Evolutionary conservation across 192 early-diverging fungal species (phyloP).

Genomic region (Gonapodya prolifera): DNA sequence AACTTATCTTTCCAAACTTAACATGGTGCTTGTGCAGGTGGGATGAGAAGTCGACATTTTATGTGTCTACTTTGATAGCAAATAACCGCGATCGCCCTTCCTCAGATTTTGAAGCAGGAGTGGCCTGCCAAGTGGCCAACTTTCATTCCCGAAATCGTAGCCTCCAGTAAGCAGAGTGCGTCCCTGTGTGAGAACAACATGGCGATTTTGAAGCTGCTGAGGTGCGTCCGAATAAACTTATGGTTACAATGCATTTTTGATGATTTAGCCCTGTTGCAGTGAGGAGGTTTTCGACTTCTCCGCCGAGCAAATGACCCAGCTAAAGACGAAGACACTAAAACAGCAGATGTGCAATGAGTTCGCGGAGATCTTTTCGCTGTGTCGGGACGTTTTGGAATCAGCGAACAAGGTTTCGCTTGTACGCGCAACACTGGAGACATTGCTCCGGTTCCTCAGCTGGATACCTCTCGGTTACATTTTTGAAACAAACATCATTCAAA

Average conservation of each 20-base stretch:
- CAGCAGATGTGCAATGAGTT: conserved; percentile 92
- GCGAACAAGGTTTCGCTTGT: conserved; percentile 84
- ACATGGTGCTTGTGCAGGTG: conserved; percentile 94
- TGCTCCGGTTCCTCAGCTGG: conserved; percentile 96
- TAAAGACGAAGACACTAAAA: conserved; percentile 87
- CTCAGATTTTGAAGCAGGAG: conserved; percentile 94
- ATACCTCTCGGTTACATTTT: conserved; percentile 97
- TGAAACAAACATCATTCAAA: conserved; percentile 81
- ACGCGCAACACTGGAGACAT: conserved; percentile 79
- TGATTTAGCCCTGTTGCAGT: conserved; percentile 32
- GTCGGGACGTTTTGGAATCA: conserved; percentile 84
- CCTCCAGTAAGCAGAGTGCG: conserved; percentile 82
- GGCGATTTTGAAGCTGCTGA: conserved; percentile 93
- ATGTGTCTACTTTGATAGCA: background rate
- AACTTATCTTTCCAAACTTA: conserved; percentile 80
- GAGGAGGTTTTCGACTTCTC: conserved; percentile 99
- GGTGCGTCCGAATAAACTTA: conserved; percentile 40
- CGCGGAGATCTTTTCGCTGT: conserved; percentile 87
- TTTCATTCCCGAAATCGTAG: conserved; percentile 96
- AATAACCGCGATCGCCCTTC: background rate
- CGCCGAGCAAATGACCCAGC: conserved; percentile 95
- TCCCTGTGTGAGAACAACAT: conserved; percentile 99
- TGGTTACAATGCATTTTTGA: conserved; percentile 2
- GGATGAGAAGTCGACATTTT: background rate
- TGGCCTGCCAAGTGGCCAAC: conserved; percentile 99